Conservation (phyloP, 1,284 basidiomycete species). For the Coniferiporia weirii region DNA sequence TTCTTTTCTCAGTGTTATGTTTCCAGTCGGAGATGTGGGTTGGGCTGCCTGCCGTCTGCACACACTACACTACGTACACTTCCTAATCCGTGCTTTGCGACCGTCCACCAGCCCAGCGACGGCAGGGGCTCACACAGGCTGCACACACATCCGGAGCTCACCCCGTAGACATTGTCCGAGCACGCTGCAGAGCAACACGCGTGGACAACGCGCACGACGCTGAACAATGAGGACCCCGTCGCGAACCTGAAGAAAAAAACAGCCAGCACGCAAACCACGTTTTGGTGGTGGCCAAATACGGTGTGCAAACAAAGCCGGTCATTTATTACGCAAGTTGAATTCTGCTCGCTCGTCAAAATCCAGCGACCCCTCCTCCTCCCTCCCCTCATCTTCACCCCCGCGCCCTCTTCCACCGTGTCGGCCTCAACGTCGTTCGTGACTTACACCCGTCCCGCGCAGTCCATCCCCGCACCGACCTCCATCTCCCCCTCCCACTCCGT, state of each 20-base stretch:
- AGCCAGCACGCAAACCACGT: not conserved
- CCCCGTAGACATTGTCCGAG: too few species aligned
- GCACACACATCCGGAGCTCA: too few species aligned
- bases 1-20: too few species aligned
- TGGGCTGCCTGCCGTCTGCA: too few species aligned
- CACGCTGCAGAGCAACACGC: too few species aligned
- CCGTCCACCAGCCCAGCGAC: not conserved
- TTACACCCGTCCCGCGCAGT: constrained; percentile 12
- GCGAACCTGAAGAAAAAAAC: not conserved
- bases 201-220: too few species aligned
- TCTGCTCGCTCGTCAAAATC: not conserved
- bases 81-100: too few species aligned
- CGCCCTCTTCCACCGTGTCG: constrained; percentile 11
- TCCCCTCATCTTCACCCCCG: constrained; percentile 1
- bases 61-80: too few species aligned
- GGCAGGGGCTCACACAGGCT: not conserved
- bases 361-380: constrained; percentile 5
- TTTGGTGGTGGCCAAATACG: constrained; percentile 10
- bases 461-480: constrained; percentile 41
- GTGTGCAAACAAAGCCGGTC: constrained; percentile 12
- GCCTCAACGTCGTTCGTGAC: constrained; percentile 16
- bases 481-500: constrained; percentile 72
- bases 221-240: too few species aligned
- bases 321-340: constrained; percentile 11
- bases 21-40: too few species aligned